Evolutionary conservation across 345 rosid genomes (phyloP), one percentile per base, ranked within the genome.

Genomic region (Bruguiera gymnorhiza): DNA sequence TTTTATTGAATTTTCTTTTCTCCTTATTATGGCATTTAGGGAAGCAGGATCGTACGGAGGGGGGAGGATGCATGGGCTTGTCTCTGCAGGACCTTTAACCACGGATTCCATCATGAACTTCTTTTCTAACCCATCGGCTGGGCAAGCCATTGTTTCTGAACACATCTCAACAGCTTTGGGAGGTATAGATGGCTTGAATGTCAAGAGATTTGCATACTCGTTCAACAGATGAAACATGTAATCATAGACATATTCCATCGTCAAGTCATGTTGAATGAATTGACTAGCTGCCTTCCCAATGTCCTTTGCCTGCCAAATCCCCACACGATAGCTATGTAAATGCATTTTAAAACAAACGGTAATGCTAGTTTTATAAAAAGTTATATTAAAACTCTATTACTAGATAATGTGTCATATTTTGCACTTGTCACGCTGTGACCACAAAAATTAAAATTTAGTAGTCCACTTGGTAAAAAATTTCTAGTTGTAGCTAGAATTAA

Each of bases 221-320:
- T 64, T 68, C 15, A 77, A 60, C 8, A 72, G 73, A 54, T 77
- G 80, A 54, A 77, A 77, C 80, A 76, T 76, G 76, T 76, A 71
- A 30, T 76, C 80, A 21, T 76, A 76, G 31, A 76, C 80, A 16
- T 67, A 39, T 1, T 72, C 80, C 76, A 77, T 77, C 62, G 68
- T 72, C 46, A 77, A 21, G 24, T 68, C 73, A 27, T 68, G 26
- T 18, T 68, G 63, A 52, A 77, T 77, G 73, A 77, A 77, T 36
- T 68, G 50, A 54, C 76, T 72, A 1, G 70, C 76, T 20, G 70
- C 73, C 29, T 68, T 77, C 30, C 80, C 80, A 8, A 72, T 77
- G 6, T 50, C 70, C 30, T 68, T 73, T 30, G 80, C 76, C 80
- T 77, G 73, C 51, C 3, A 24, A 2, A 59, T 30, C 48, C 48